A percentile compares a stretch with the other conserved stretches of the same genome.
Conservation (phyloP, 73 alveolate species). For the Tetrahymena borealis region DNA sequence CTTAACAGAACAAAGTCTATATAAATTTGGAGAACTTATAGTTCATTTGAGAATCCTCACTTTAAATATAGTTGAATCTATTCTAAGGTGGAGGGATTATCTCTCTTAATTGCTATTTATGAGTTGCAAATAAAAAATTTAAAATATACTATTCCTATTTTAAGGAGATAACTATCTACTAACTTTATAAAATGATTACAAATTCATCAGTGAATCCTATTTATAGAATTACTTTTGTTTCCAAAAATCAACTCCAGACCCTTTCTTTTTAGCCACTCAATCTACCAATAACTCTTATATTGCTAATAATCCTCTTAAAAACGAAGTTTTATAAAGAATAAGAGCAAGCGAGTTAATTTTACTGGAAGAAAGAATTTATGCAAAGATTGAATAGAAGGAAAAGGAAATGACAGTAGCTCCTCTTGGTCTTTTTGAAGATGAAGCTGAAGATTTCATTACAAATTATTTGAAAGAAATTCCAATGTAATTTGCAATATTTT, state of each 20-base stretch:
- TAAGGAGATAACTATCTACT: not conserved
- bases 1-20: not conserved
- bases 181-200: not conserved
- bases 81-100: not conserved
- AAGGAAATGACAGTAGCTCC: not conserved
- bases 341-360: not conserved
- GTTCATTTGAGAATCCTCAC: not conserved
- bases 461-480: not conserved
- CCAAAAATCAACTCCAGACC: not conserved
- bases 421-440: not conserved
- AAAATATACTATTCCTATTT: not conserved
- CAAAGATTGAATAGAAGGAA: not conserved
- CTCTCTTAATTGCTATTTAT: not conserved
- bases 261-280: not conserved
- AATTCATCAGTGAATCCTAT: not conserved
- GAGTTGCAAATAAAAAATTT: not conserved
- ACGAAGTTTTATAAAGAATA: not conserved
- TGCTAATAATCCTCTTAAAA: not conserved
- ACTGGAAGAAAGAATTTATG: not conserved
- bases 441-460: not conserved
- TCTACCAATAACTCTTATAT: not conserved
- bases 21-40: not conserved
- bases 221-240: not conserved
- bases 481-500: not conserved
- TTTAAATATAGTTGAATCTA: not conserved